Evolutionary conservation across 2,329 filamentous ascomycete genomes (phyloP).

Genomic region (Penicillium occitanis): DNA sequence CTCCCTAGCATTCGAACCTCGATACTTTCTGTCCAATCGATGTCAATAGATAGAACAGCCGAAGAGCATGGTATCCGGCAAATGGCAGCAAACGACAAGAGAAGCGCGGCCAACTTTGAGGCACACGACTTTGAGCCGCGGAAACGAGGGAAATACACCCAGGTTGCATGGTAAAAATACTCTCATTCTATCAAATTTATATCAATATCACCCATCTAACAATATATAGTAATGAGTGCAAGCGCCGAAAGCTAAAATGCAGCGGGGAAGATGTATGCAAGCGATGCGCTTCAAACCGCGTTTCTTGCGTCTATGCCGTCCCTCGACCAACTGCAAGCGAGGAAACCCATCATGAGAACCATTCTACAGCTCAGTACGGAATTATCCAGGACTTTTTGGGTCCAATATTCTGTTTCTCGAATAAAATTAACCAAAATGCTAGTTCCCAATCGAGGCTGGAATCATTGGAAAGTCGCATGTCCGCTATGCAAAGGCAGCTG

Average conservation of each 20-base stretch:
- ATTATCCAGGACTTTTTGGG: not conserved
- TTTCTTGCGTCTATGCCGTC: constrained; percentile 17
- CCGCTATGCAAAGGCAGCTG: constrained; percentile 33
- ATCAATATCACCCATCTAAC: not conserved
- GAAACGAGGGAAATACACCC: constrained; percentile 40
- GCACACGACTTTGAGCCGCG: constrained; percentile 11
- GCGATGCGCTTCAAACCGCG: constrained; percentile 15
- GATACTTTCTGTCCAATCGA: not conserved
- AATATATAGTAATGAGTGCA: constrained; percentile 20
- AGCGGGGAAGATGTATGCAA: constrained; percentile 20
- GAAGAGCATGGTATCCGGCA: not conserved
- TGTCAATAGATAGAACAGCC: not conserved
- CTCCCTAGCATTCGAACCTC: too few relatives aligned
- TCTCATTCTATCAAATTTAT: not conserved
- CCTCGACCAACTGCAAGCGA: not conserved
- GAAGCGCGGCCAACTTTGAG: constrained; percentile 4
- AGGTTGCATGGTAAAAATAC: constrained; percentile 35
- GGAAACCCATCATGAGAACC: not conserved
- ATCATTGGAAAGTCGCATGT: constrained; percentile 30
- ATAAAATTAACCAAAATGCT: not conserved
- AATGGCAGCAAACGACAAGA: constrained; percentile 15
- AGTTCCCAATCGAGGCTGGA: constrained; percentile 7
- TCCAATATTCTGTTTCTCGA: not conserved
- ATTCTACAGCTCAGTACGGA: not conserved
- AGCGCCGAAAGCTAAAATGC: constrained; percentile 21